These are phyloP conservation scores for Acanthamoeba lenticulata DNA, from an alignment of 208 protist species.

Conservation along the genomic window DNA sequence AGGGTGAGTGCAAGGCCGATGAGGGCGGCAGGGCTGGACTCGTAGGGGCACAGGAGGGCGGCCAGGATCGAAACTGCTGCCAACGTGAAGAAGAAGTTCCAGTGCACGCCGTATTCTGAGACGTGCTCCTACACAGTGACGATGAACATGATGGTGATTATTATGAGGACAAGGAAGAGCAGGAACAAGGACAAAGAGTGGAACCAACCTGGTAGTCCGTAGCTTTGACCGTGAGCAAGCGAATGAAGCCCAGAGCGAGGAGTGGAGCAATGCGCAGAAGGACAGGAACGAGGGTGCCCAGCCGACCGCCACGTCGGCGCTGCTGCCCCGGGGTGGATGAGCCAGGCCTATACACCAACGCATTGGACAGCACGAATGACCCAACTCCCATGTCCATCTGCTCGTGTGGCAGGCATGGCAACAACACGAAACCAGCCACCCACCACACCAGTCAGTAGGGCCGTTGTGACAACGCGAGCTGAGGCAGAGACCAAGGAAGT, in stretches of 20 bases:
- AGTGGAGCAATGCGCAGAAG: constrained; percentile 47
- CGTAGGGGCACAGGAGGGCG: constrained; percentile 15
- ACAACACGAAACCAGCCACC: neutral
- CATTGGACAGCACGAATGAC: constrained; percentile 80
- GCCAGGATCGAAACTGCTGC: constrained; percentile 75
- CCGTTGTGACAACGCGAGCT: neutral
- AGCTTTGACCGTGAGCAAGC: constrained; percentile 78
- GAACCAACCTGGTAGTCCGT: constrained; percentile 80
- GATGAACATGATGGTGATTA: neutral
- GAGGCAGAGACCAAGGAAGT: constrained; percentile 77
- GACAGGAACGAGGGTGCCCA: neutral
- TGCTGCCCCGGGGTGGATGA: neutral
- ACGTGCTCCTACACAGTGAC: constrained; percentile 82
- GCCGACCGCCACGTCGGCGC: too few relatives aligned
- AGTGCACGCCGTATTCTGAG: constrained; percentile 90
- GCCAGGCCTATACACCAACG: constrained; percentile 79
- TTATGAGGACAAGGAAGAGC: neutral
- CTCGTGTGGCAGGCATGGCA: neutral
- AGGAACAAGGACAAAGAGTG: neutral
- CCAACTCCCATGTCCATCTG: constrained; percentile 89
- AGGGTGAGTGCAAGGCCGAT: constrained; percentile 30
- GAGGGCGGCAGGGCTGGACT: neutral
- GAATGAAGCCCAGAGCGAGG: constrained; percentile 79
- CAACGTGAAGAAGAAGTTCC: constrained; percentile 92
- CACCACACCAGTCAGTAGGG: neutral